Evolutionary conservation across 306 rosid species (phyloP).

Genomic region (cucumber (Cucumis sativus)): Cucumber_9930_V3 NC_026656.2:14112001-14112500

Average conservation of each 20-base stretch:
- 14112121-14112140: constrained; percentile 86
- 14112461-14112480: neutral
- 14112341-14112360: constrained; percentile 88
- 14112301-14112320: constrained; percentile 87
- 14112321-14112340: constrained; percentile 93
- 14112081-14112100: constrained; percentile 76
- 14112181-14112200: constrained; percentile 83
- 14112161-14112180: constrained; percentile 87
- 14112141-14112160: constrained; percentile 80
- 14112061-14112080: constrained; percentile 6
- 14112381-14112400: constrained; percentile 88
- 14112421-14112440: neutral
- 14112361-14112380: constrained; percentile 88
- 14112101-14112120: constrained; percentile 68
- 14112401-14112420: constrained; percentile 34
- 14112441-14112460: neutral
- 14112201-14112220: constrained; percentile 66
- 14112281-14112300: constrained; percentile 21
- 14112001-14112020: constrained; percentile 33
- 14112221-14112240: neutral
- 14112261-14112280: constrained; percentile 5
- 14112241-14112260: neutral
- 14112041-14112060: constrained; percentile 6
- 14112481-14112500: neutral
- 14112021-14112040: constrained; percentile 6